phyloP scores from a whole-genome alignment of 306 rosid species.

The Vigna unguiculata region DNA sequence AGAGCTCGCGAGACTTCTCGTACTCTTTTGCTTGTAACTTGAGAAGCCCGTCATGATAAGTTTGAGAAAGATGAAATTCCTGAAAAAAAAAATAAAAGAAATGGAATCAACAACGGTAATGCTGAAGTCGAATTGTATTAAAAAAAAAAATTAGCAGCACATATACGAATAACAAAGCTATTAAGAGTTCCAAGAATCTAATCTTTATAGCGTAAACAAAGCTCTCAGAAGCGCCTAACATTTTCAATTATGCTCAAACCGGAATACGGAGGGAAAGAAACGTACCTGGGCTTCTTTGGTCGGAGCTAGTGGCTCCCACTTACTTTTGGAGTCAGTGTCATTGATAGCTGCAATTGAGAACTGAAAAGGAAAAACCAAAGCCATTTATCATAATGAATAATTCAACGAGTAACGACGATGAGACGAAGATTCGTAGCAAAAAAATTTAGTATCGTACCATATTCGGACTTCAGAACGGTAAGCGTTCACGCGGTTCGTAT shows the following conservation, averaged over 20 bases:
- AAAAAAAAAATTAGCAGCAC: background rate
- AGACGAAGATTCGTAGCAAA: constrained; percentile 22
- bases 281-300: constrained; percentile 97
- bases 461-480: constrained; percentile 24
- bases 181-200: constrained; percentile 13
- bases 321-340: constrained; percentile 76
- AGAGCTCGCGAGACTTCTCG: constrained; percentile 78
- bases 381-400: constrained; percentile 1
- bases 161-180: constrained; percentile 3
- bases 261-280: constrained; percentile 22
- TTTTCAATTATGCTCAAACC: background rate
- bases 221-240: constrained; percentile 3
- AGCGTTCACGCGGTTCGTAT: constrained; percentile 12
- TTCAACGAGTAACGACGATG: background rate
- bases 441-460: constrained; percentile 35
- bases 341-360: constrained; percentile 97
- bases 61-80: constrained; percentile 96
- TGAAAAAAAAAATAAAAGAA: constrained; percentile 49
- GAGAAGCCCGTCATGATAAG: constrained; percentile 92
- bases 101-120: constrained; percentile 8
- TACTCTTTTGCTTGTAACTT: constrained; percentile 86
- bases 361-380: constrained; percentile 48
- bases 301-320: constrained; percentile 96
- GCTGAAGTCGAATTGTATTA: constrained; percentile 17
- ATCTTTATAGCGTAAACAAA: constrained; percentile 6